Conservation (phyloP, 495 filamentous ascomycete species). For the Recurvomyces mirabilis region DNA sequence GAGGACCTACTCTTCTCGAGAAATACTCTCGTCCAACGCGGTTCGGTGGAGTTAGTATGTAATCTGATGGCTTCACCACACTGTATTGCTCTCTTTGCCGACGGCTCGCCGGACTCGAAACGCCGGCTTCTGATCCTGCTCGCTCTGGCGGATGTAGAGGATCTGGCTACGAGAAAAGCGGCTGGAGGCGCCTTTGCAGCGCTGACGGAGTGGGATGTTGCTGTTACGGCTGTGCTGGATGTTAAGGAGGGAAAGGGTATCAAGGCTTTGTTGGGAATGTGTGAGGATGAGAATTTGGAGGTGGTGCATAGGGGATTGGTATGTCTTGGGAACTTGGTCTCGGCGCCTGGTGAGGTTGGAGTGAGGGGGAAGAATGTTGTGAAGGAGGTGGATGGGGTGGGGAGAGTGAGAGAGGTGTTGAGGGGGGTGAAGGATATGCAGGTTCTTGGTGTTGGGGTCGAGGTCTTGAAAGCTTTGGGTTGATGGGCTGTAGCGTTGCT, state of each 20-base stretch:
- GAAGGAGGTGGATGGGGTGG: constrained; percentile 21
- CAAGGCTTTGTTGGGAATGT: constrained; percentile 59
- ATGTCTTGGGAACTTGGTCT: constrained; percentile 54
- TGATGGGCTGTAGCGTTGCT: too few species aligned
- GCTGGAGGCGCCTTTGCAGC: constrained; percentile 82
- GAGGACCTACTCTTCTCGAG: constrained; percentile 73
- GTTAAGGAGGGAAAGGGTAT: constrained; percentile 38
- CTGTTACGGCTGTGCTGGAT: constrained; percentile 55
- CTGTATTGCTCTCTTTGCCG: constrained; percentile 64
- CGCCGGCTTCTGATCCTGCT: constrained; percentile 72
- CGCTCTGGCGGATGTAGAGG: constrained; percentile 76
- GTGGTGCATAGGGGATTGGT: constrained; percentile 69
- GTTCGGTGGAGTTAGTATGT: constrained; percentile 79
- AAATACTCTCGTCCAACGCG: constrained; percentile 67
- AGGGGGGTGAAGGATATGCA: constrained; percentile 5
- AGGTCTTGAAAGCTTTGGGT: constrained; percentile 10
- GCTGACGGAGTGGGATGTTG: constrained; percentile 63
- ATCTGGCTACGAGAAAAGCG: constrained; percentile 63
- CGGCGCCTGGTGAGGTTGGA: constrained; percentile 41
- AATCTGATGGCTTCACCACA: constrained; percentile 75
- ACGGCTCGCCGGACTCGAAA: constrained; percentile 51
- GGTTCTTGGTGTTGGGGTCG: constrained; percentile 8
- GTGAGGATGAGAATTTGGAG: constrained; percentile 62
- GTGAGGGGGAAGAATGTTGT: constrained; percentile 9
- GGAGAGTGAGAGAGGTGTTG: constrained; percentile 4